Evolutionary conservation across 2,329 filamentous ascomycete genomes (phyloP), one percentile per base, ranked within the genome.

Genomic region (Arthroderma uncinatum): DNA sequence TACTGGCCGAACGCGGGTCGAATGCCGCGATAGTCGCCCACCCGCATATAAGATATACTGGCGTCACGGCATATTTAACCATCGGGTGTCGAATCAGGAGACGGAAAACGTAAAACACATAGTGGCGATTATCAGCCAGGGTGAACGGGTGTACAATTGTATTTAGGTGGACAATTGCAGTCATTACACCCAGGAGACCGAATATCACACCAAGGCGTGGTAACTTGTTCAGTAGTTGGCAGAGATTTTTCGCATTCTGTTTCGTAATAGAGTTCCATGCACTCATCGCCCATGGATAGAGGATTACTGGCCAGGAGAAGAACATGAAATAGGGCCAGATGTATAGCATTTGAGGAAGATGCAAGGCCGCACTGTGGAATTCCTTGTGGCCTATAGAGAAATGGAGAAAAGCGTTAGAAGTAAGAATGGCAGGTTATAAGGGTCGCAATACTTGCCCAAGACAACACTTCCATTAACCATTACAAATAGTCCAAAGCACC

Each of bases 121-220:
- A 98, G 70, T 98, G 93, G 1, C 93, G 80, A 71, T 98, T 98
- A 71, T 98, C 93, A 34, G 93, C 93, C 0, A 97, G 80, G 0
- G 91, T 95, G 69, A 97, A 98, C 0, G 93, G 92, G 67, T 98
- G 93, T 44, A 97, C 82, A 61, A 95, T 86, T 34, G 93, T 98
- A 77, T 96, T 97, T 78, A 81, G 86, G 61, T 82, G 81, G 23
- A 96, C 83, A 1, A 78, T 71, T 5, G 69, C 64, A 16, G 77
- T 64, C 62, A 79, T 79, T 7, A 74, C 36, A 4, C 70, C 62
- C 7, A 76, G 61, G 54, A 74, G 70, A 19, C 64, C 57, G 2
- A 73, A 14, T 0, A 69, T 59, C 2, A 77, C 65, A 25, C 67
- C 60, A 2, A 73, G 5, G 10, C 73, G 69, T 2, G 78, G 77